Evolutionary conservation across 2,329 filamentous ascomycete genomes (phyloP).

Genomic region (Purpureocillium lavendulum): DNA sequence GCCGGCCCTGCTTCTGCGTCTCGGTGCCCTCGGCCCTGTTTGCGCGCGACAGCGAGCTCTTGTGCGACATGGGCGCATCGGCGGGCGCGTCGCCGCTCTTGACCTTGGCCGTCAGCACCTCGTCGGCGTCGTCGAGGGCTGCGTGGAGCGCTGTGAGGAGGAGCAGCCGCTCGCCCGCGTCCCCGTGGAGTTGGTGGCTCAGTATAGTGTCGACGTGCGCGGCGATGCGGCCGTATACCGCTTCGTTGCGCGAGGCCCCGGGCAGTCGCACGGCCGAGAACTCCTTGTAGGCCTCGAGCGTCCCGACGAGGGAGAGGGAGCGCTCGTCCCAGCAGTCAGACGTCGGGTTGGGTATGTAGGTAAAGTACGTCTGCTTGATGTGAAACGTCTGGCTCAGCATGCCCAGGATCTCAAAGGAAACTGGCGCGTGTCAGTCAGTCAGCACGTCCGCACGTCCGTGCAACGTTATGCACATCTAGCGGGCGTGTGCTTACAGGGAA

Average conservation of each 20-base stretch:
- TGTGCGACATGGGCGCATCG: background rate
- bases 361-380: constrained; percentile 39
- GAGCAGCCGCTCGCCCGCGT: constrained; percentile 17
- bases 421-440: constrained; percentile 18
- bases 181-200: constrained; percentile 12
- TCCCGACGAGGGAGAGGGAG: constrained; percentile 32
- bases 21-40: background rate
- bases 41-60: background rate
- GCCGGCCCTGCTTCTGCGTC: constrained; percentile 10
- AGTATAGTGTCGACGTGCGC: constrained; percentile 17
- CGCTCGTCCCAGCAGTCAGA: constrained; percentile 44
- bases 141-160: constrained; percentile 30
- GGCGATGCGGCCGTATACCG: constrained; percentile 15
- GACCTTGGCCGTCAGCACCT: constrained; percentile 28
- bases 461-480: too few species aligned
- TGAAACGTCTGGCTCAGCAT: constrained; percentile 46
- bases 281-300: constrained; percentile 29
- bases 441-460: too few species aligned
- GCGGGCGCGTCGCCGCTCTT: constrained; percentile 5
- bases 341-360: constrained; percentile 49
- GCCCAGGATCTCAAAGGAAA: constrained; percentile 50
- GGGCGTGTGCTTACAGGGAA: constrained; percentile 37
- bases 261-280: constrained; percentile 16
- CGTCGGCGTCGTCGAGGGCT: constrained; percentile 32
- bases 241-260: constrained; percentile 9